phyloP scores from a whole-genome alignment of 2,329 filamentous ascomycete genomes.

The Cordyceps javanica region DNA sequence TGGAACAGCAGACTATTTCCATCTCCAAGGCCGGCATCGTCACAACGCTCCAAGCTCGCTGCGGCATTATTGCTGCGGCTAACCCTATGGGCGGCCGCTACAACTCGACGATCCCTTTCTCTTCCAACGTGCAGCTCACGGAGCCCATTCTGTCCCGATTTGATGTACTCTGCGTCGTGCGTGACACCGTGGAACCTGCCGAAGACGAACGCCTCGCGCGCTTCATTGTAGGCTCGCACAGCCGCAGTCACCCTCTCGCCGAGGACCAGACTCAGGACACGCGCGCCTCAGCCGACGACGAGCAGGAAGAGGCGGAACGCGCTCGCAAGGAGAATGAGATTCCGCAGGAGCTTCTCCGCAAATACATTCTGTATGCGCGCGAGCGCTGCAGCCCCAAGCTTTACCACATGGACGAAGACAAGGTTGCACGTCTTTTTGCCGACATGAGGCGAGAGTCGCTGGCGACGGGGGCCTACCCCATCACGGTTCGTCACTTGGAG shows the following conservation, averaged over 20 bases:
- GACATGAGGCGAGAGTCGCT: constrained; percentile 93
- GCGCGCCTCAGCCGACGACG: constrained; percentile 55
- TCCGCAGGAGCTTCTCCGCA: constrained; percentile 81
- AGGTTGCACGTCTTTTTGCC: constrained; percentile 86
- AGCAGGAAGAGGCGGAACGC: constrained; percentile 27
- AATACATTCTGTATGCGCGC: constrained; percentile 93
- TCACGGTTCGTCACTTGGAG: constrained; percentile 95
- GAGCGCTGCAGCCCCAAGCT: constrained; percentile 87
- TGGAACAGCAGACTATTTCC: constrained; percentile 99
- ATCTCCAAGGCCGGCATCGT: constrained; percentile 99
- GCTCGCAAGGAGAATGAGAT: constrained; percentile 56
- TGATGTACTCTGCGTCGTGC: constrained; percentile 92
- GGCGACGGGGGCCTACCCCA: constrained; percentile 93
- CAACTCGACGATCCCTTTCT: constrained; percentile 93
- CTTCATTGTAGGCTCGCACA: constrained; percentile 93
- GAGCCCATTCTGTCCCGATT: constrained; percentile 98
- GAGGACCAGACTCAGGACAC: constrained; percentile 52
- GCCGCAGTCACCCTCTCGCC: constrained; percentile 71
- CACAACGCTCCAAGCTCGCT: constrained; percentile 91
- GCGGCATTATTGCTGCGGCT: constrained; percentile 91
- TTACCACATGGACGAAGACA: constrained; percentile 97
- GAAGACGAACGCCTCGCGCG: constrained; percentile 91
- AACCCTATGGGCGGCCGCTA: constrained; percentile 96
- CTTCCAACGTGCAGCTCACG: constrained; percentile 91
- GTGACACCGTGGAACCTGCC: constrained; percentile 85